Evolutionary conservation across 495 filamentous ascomycete species (phyloP), one percentile per base, ranked within the genome.

Genomic region (Podospora bellae-mahoneyi): DNA sequence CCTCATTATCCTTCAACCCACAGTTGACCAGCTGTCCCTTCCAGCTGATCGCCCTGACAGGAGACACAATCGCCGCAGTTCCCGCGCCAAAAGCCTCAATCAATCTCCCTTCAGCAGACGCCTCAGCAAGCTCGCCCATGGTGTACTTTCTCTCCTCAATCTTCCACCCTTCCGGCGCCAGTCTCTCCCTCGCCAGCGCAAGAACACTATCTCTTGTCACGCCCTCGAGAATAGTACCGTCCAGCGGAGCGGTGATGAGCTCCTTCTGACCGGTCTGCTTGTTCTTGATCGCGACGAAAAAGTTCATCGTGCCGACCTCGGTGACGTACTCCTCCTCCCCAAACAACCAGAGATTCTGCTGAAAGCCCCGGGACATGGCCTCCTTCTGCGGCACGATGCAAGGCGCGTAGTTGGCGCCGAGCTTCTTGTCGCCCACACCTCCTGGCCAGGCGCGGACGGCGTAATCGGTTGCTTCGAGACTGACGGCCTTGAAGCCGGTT

Each of bases 321-420:
- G 96, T 99, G 48, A 97, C 88, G 73, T 88, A 96, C 71, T 97
- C 92, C 80, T 98, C 93, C 69, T 94, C 89, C 39, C 92, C 92
- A 74, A 98, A 98, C 39, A 99, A 82, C 95, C 95, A 99, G 63
- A 99, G 83, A 78, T 98, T 98, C 85, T 99, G 95, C 79, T 99
- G 94, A 85, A 91, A 97, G 39, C 95, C 95, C 19, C 92, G 85
- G 68, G 85, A 88, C 30, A 94, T 93, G 19, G 95, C 95, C 77
- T 97, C 84, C 66, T 93, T 85, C 80, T 98, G 96, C 13, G 96
- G 95, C 27, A 96, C 81, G 69, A 99, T 93, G 78, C 94, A 97
- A 2, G 96, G 94, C 18, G 95, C 95, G 77, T 99, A 99, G 84
- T 99, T 99, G 68, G 93, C 94, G 68, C 95, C 95, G 20, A 99